Evolutionary conservation across 1,139 yeast genomes (phyloP), one percentile per base, ranked within the genome.

Genomic region (Debaryomyces coudertii): DNA sequence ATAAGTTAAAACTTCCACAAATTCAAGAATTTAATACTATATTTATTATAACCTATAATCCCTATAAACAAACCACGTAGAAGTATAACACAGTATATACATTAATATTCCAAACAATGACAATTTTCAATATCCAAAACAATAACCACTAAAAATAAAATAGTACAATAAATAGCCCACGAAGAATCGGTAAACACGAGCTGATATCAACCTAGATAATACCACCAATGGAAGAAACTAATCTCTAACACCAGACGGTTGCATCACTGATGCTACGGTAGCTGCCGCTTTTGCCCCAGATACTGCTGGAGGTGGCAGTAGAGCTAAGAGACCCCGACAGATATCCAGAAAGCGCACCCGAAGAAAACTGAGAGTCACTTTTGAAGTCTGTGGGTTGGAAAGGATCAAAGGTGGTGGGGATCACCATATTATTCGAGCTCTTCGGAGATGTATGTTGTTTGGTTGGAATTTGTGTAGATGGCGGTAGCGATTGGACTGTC

Each of bases 371-470:
- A 7, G 29, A 5, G 22, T 36, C 40, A 38, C 37, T 45, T 15
- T 37, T 36, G 36, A 51, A 48, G 30, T 50, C 54, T 28, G 57
- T 54, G 7, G 64, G 63, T 42, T 53, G 50, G 51, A 61, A 60
- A 7, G 65, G 65, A 44, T 61, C 65, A 48, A 60, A 61, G 7
- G 25, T 20, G 14, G 24, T 16, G 14, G 11, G 18, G 5, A 16
- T 35, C 28, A 20, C 15, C 25, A 16, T n/a, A 14, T 7, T 9
- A 20, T 12, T 5, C 12, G 24, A 5, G 5, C 11, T 6, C 5
- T 7, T 33, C 9, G 36, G 24, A 5, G 36, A 33, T 11, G 24
- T 7, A 4, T 18, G 12, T 11, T 16, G 36, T 4, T 11, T 20
- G 8, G 15, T 4, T 2, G 23, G 36, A 5, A 20, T 11, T 15